Conservation (phyloP, 139 green algal species). For the Picochlorum sp. region DNA sequence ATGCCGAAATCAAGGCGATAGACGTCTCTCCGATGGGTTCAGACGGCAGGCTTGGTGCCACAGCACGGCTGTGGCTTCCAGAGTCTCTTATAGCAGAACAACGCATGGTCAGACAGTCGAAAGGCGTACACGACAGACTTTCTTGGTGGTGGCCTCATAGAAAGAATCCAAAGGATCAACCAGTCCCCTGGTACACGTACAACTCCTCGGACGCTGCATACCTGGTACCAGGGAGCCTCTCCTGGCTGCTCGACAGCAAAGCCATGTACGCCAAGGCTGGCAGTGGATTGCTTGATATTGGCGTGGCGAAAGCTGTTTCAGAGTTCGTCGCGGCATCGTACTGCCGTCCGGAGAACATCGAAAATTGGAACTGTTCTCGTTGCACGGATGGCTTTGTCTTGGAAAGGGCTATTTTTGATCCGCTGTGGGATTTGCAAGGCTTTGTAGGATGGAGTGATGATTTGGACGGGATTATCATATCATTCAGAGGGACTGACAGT, state of each 20-base stretch:
- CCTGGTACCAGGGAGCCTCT: conserved; percentile 17
- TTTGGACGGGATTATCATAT: conserved; percentile 50
- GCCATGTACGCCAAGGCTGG: conserved; percentile 15
- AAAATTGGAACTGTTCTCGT: conserved; percentile 65
- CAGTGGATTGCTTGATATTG: conserved; percentile 30
- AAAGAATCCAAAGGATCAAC: neutral
- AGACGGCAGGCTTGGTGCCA: conserved; percentile 1
- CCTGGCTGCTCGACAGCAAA: conserved; percentile 22
- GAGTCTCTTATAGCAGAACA: neutral
- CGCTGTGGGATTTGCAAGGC: conserved; percentile 56
- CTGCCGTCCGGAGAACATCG: conserved; percentile 45
- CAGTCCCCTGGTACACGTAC: conserved; percentile 14
- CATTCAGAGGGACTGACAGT: conserved; percentile 67
- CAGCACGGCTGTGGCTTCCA: conserved; percentile 1
- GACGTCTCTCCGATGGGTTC: neutral
- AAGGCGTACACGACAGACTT: no score
- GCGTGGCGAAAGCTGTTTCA: conserved; percentile 36
- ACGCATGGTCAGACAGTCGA: no score
- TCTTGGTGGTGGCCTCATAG: no score
- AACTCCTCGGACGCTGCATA: conserved; percentile 18
- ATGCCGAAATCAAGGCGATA: neutral
- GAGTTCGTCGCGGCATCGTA: conserved; percentile 51
- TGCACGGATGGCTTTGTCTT: conserved; percentile 23
- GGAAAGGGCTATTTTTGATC: conserved; percentile 47
- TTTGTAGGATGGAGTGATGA: conserved; percentile 54